phyloP scores from a whole-genome alignment of 208 protist species.

The Crithidia mellificae region DNA sequence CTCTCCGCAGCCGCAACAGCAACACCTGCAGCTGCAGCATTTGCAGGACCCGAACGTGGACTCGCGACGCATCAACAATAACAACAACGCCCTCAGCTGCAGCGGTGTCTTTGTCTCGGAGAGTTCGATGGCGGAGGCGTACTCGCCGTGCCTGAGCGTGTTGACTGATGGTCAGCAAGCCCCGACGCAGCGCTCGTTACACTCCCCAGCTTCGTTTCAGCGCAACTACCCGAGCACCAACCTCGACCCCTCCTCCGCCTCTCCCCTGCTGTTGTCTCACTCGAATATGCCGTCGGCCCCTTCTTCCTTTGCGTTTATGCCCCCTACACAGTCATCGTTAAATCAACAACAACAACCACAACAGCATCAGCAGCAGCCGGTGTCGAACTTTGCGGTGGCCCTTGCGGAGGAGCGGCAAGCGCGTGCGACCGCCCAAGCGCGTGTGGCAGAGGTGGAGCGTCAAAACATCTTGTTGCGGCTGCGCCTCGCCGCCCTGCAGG shows the following conservation, averaged over 20 bases:
- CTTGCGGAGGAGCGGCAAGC: slow-evolving; percentile 9
- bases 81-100: slow-evolving; percentile 10
- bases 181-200: neutral
- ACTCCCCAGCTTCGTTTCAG: neutral
- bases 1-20: no score
- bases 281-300: neutral
- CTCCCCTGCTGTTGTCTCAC: neutral
- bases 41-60: neutral
- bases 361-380: neutral
- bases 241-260: neutral
- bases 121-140: slow-evolving; percentile 11
- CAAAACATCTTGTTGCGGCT: slow-evolving; percentile 28
- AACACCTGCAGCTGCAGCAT: neutral
- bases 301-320: neutral
- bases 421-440: slow-evolving; percentile 2
- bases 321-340: neutral
- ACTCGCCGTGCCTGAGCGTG: slow-evolving; percentile 2
- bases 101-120: slow-evolving; percentile 15
- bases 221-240: neutral
- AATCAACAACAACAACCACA: slow-evolving; percentile 11
- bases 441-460: slow-evolving; percentile 8
- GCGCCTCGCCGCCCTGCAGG: slow-evolving; percentile 10
- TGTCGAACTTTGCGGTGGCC: neutral
- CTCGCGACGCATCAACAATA: neutral
- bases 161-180: neutral